phyloP scores from a whole-genome alignment of 2,329 filamentous ascomycete genomes.

The Blastomyces silverae region DNA sequence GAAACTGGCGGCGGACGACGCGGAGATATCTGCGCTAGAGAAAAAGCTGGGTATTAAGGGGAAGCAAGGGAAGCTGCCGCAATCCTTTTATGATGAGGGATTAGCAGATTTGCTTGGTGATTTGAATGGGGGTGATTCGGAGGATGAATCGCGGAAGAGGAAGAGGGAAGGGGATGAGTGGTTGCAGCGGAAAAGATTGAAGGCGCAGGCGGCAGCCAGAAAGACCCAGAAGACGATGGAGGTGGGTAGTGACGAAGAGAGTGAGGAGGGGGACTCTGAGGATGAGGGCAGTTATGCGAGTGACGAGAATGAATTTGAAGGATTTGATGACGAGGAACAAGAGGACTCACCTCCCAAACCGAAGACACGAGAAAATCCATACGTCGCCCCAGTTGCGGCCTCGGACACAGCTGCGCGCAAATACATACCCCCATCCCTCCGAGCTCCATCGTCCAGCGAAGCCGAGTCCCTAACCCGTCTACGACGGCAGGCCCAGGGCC shows the following conservation, averaged over 20 bases:
- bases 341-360: constrained; percentile 19
- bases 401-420: constrained; percentile 47
- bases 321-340: constrained; percentile 38
- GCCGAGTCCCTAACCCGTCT: constrained; percentile 62
- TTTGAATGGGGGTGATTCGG: constrained; percentile 49
- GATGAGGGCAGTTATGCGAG: constrained; percentile 28
- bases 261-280: constrained; percentile 27
- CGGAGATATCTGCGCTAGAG: constrained; percentile 79
- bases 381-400: constrained; percentile 60
- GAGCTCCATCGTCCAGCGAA: constrained; percentile 57
- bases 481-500: constrained; percentile 73
- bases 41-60: constrained; percentile 72
- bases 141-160: constrained; percentile 48
- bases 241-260: constrained; percentile 29
- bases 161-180: constrained; percentile 59
- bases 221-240: constrained; percentile 29
- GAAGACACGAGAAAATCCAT: constrained; percentile 71
- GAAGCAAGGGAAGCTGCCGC: constrained; percentile 55
- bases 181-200: constrained; percentile 52
- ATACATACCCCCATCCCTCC: constrained; percentile 83
- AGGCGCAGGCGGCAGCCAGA: constrained; percentile 38
- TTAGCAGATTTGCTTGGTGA: constrained; percentile 70
- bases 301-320: constrained; percentile 32
- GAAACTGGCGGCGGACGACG: constrained; percentile 71
- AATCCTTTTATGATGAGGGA: constrained; percentile 73